Percentiles rank a stretch among this genome's conserved stretches.
Evolutionary conservation across 208 protist genomes (phyloP).

Genomic region (Herpetomonas samuelpessoai): DNA sequence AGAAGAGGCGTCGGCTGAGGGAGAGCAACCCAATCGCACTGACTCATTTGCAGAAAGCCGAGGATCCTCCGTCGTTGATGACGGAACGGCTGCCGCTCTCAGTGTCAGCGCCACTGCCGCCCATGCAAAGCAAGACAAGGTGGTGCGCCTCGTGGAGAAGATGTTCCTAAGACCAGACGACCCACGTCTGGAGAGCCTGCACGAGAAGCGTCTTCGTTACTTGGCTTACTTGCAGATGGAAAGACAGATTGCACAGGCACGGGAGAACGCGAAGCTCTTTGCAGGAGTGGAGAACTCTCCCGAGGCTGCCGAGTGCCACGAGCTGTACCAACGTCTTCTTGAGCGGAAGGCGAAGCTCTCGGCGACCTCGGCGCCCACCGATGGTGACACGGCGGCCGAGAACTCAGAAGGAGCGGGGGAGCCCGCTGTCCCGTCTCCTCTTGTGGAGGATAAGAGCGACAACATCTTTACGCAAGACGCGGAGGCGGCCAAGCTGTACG

Average conservation of each 20-base stretch:
- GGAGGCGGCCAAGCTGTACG: conserved; percentile 58
- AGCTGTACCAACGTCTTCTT: conserved; percentile 13
- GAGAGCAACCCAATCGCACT: neutral
- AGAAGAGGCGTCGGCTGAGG: conserved; percentile 4
- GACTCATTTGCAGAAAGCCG: neutral
- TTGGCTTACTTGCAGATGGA: conserved; percentile 84
- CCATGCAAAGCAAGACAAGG: conserved; percentile 31
- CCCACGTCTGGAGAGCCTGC: conserved; percentile 49
- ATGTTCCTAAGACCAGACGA: conserved; percentile 81
- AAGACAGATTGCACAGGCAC: conserved; percentile 69
- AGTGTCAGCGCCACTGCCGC: conserved; percentile 31
- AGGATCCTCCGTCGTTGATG: neutral
- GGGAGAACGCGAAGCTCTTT: conserved; percentile 68
- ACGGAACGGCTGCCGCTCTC: conserved; percentile 21
- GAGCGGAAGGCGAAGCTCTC: neutral
- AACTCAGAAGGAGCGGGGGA: neutral
- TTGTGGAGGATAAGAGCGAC: neutral
- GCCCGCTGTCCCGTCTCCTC: neutral
- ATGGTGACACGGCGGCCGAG: neutral
- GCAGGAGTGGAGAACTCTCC: conserved; percentile 49
- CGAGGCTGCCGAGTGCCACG: conserved; percentile 53
- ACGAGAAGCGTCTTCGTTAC: conserved; percentile 80
- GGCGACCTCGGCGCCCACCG: neutral
- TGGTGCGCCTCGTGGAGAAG: conserved; percentile 66
- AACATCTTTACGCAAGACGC: conserved; percentile 63